These are phyloP conservation scores for Termitomyces sp. DNA, from an alignment of 768 basidiomycete genomes.

Conservation along the genomic window DNA sequence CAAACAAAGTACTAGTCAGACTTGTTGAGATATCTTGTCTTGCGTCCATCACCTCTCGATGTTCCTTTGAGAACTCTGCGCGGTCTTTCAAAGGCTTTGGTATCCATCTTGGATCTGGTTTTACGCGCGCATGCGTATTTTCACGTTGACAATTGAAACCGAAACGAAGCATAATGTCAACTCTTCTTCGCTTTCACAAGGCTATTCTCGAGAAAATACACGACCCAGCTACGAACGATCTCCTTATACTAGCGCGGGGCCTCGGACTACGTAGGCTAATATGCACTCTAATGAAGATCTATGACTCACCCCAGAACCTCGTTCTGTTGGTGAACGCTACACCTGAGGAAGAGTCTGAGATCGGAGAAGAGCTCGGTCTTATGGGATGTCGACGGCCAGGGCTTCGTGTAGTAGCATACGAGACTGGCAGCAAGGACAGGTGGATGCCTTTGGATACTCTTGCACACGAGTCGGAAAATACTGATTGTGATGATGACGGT, in stretches of 20 bases:
- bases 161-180: constrained; percentile 36
- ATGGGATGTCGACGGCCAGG: constrained; percentile 91
- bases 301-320: constrained; percentile 80
- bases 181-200: constrained; percentile 64
- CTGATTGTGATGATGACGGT: background rate
- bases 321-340: constrained; percentile 83
- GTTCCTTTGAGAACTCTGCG: background rate
- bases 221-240: constrained; percentile 70
- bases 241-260: constrained; percentile 83
- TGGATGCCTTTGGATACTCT: constrained; percentile 27
- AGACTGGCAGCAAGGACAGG: constrained; percentile 78
- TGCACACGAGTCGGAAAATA: background rate
- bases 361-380: constrained; percentile 89
- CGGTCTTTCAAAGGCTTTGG: background rate
- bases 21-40: background rate
- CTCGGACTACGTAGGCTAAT: constrained; percentile 82
- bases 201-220: constrained; percentile 64
- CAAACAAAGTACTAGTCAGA: background rate
- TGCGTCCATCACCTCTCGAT: background rate
- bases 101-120: background rate
- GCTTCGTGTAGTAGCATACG: constrained; percentile 77
- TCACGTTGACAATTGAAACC: background rate
- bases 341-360: constrained; percentile 84
- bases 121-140: background rate
- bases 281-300: constrained; percentile 89